A percentile compares a stretch with the other conserved stretches of the same genome.
Evolutionary conservation across 1,139 yeast species (phyloP).

Genomic region (Saccharomyces hybrid): DNA sequence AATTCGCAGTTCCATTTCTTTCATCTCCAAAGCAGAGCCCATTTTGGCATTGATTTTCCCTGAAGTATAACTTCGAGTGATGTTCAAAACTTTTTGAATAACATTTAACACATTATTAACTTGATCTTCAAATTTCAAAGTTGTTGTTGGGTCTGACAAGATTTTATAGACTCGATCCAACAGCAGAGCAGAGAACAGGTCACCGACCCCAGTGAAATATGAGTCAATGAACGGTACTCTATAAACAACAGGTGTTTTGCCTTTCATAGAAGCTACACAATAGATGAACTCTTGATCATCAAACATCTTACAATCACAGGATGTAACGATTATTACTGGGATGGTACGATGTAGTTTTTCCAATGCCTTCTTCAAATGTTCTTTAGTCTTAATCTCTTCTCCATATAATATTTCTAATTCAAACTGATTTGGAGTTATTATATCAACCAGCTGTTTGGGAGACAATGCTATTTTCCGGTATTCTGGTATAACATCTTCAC

Average conservation of each 20-base stretch:
- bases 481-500: constrained; percentile 44
- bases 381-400: constrained; percentile 34
- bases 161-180: constrained; percentile 39
- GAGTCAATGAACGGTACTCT: constrained; percentile 51
- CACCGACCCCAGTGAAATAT: constrained; percentile 70
- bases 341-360: constrained; percentile 34
- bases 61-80: constrained; percentile 22
- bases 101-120: constrained; percentile 28
- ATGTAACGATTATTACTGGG: constrained; percentile 29
- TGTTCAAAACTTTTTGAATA: constrained; percentile 26
- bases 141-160: constrained; percentile 2
- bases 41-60: constrained; percentile 18
- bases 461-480: constrained; percentile 40
- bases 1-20: constrained; percentile 29
- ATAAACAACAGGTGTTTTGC: constrained; percentile 28
- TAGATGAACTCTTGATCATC: constrained; percentile 26
- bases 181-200: constrained; percentile 54
- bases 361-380: constrained; percentile 38
- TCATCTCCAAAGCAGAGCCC: constrained; percentile 27
- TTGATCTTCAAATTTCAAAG: constrained; percentile 14
- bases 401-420: constrained; percentile 56
- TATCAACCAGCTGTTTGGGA: constrained; percentile 37
- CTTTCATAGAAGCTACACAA: constrained; percentile 32
- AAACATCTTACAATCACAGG: constrained; percentile 23
- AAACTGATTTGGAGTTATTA: constrained; percentile 67